phyloP scores from a whole-genome alignment of 345 rosid genomes.

The Stellera chamaejasme region DNA sequence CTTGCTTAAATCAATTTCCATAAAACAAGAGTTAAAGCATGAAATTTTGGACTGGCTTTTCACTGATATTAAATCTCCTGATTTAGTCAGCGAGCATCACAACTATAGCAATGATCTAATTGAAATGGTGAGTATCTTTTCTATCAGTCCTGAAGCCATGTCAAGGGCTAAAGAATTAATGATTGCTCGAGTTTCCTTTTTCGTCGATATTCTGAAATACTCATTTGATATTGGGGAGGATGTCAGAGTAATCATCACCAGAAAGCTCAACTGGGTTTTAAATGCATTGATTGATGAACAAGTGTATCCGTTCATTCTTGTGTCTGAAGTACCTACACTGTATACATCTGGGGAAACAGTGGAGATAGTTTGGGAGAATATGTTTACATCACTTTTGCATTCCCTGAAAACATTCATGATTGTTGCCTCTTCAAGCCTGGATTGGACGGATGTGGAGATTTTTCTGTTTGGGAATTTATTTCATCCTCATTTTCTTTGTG shows the following conservation, averaged over 20 bases:
- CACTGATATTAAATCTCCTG: slow-evolving; percentile 24
- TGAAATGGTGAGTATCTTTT: slow-evolving; percentile 43
- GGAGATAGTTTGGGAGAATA: slow-evolving; percentile 57
- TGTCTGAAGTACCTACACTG: slow-evolving; percentile 48
- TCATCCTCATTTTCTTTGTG: slow-evolving; percentile 82
- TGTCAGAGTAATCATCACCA: slow-evolving; percentile 33
- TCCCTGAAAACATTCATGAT: slow-evolving; percentile 70
- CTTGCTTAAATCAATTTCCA: slow-evolving; percentile 47
- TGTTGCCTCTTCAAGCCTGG: slow-evolving; percentile 46
- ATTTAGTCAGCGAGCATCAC: slow-evolving; percentile 9
- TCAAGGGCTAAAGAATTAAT: slow-evolving; percentile 26
- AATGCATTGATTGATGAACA: slow-evolving; percentile 44
- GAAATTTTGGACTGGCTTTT: slow-evolving; percentile 63
- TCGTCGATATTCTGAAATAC: slow-evolving; percentile 48
- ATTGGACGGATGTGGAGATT: slow-evolving; percentile 55
- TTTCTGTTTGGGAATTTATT: slow-evolving; percentile 69
- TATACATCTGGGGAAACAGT: slow-evolving; percentile 42
- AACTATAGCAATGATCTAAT: background rate
- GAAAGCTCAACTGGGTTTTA: slow-evolving; percentile 68
- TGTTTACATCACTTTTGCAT: slow-evolving; percentile 48
- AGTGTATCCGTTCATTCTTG: slow-evolving; percentile 57
- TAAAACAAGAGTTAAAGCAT: slow-evolving; percentile 42
- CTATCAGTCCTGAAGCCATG: slow-evolving; percentile 29
- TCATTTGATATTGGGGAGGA: slow-evolving; percentile 44
- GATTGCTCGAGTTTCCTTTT: slow-evolving; percentile 47